Base-by-base conservation (phyloP, 768 basidiomycete species). In the Suillus americanus region DNA sequence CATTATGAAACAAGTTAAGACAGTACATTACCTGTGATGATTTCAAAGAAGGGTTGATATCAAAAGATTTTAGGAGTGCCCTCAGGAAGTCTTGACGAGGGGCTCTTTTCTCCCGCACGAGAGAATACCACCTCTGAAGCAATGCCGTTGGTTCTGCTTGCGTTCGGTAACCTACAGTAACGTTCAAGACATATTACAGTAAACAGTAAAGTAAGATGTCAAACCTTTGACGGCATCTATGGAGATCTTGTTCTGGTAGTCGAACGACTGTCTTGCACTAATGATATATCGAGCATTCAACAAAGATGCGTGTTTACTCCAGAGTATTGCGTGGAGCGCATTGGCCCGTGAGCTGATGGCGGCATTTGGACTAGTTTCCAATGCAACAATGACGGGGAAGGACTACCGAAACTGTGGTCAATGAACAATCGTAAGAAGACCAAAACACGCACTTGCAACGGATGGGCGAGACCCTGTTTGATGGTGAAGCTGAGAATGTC, bases 381-480 rank as follows among this genome's bases (percentile, higher is more conserved):
- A 83, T 7, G 95, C 92, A 10, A 99, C 86, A 63, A 98, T 90
- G 30, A 95, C 85, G 0, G 97, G 95, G 74, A 97, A 90, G 40
- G 94, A 97, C 89, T 96, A 67, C 62, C 30, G 53, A 62, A 20
- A 41, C 38, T 62, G 41, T 50, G 14, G 64, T 67, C 60, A 51
- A 40, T 5, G 61, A 38, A 33, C 13, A n/a, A 35, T 62, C 4
- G 20, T 53, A n/a, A 40, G 30, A 54, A 40, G 37, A 69, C n/a
- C 50, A 41, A 28, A 20, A 3, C 6, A 62, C 83, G 61, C 71
- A 91, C 92, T 81, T 94, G 92, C 7, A 99, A 82, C 0, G 97
- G 97, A 77, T 99, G 96, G 6, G 95, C 94, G 60, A 99, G 82
- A 3, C 97, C 97, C 76, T 98, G 97, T 71, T 91, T 94, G 67